Evolutionary conservation across 2,329 filamentous ascomycete genomes (phyloP).

Genomic region (Aspergillus hiratsukae): DNA sequence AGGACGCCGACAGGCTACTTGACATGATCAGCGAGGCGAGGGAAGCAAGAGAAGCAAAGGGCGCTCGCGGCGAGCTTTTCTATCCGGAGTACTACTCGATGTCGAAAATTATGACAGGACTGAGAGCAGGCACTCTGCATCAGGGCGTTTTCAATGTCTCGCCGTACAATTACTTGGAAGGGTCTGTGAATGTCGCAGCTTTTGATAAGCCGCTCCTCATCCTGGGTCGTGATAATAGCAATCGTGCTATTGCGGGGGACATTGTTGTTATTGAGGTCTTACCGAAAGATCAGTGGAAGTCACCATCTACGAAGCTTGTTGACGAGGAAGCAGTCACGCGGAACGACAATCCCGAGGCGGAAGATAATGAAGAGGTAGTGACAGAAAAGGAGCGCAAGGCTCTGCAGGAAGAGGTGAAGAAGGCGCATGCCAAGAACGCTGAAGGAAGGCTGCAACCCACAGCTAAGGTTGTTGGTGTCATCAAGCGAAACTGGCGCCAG

Average conservation of each 20-base stretch:
- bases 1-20: slow-evolving; percentile 77
- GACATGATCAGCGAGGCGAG: slow-evolving; percentile 88
- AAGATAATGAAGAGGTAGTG: slow-evolving; percentile 70
- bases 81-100: slow-evolving; percentile 87
- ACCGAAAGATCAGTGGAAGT: slow-evolving; percentile 94
- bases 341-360: slow-evolving; percentile 87
- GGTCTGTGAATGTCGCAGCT: slow-evolving; percentile 80
- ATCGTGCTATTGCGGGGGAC: slow-evolving; percentile 87
- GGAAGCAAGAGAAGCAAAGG: slow-evolving; percentile 61
- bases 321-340: slow-evolving; percentile 89
- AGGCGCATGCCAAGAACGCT: slow-evolving; percentile 68
- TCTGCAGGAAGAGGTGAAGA: slow-evolving; percentile 86
- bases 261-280: slow-evolving; percentile 89
- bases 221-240: slow-evolving; percentile 91
- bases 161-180: slow-evolving; percentile 96
- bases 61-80: slow-evolving; percentile 65
- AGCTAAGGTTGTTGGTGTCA: slow-evolving; percentile 82
- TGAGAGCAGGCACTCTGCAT: slow-evolving; percentile 83
- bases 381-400: slow-evolving; percentile 81
- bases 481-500: slow-evolving; percentile 96
- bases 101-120: slow-evolving; percentile 90
- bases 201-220: slow-evolving; percentile 87
- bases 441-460: slow-evolving; percentile 84
- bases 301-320: slow-evolving; percentile 89
- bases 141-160: slow-evolving; percentile 96